phyloP scores from a whole-genome alignment of 2,329 filamentous ascomycete genomes.

The Penicillium polonicum region DNA sequence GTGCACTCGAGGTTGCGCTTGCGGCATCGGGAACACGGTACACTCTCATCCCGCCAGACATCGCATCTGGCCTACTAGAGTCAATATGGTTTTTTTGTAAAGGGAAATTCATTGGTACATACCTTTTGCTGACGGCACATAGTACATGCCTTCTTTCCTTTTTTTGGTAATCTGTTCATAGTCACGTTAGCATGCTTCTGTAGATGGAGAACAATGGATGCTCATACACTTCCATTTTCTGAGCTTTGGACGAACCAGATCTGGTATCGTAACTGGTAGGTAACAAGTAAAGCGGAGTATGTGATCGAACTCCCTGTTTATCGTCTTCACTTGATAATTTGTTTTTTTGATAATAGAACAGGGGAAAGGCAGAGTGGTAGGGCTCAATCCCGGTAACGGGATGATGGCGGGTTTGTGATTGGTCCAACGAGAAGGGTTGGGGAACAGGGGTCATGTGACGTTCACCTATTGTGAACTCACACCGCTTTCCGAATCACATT shows the following conservation, averaged over 20 bases:
- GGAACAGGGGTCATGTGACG: not conserved
- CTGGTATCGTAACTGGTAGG: not conserved
- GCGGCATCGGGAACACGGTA: constrained; percentile 41
- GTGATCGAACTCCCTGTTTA: not conserved
- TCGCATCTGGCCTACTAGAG: constrained; percentile 40
- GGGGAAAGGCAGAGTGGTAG: not conserved
- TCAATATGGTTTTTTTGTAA: not conserved
- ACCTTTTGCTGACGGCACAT: constrained; percentile 48
- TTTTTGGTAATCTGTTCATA: constrained; percentile 21
- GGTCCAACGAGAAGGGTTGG: not conserved
- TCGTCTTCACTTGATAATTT: not conserved
- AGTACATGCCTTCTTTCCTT: constrained; percentile 44
- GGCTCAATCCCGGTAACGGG: constrained; percentile 8
- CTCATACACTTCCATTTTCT: constrained; percentile 16
- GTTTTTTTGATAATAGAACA: not conserved
- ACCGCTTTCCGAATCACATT: not conserved
- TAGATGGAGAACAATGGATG: not conserved
- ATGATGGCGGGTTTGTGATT: constrained; percentile 4
- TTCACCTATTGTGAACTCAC: accelerated
- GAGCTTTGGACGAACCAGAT: not conserved
- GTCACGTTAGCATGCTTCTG: constrained; percentile 15
- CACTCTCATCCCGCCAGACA: constrained; percentile 35
- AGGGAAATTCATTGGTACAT: not conserved
- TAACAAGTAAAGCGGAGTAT: not conserved
- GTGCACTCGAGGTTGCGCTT: constrained; percentile 39